phyloP scores from a whole-genome alignment of 2,329 filamentous ascomycete species.

The Aureobasidium sp. region DNA sequence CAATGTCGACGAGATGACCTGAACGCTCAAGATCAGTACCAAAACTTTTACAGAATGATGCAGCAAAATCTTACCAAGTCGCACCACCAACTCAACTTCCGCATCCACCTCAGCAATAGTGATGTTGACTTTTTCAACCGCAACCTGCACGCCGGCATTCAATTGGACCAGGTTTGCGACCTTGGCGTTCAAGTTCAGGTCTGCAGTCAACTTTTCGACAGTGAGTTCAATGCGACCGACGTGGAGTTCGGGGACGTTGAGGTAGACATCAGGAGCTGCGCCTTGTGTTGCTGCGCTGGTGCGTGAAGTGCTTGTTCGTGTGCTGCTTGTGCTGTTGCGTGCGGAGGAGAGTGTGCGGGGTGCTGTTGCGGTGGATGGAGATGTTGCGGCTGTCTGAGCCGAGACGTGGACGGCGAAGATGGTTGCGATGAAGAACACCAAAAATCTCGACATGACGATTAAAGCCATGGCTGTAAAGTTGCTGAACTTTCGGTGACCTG shows the following conservation, averaged over 20 bases:
- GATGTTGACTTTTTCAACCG: slow-evolving; percentile 49
- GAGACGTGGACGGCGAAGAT: neutral
- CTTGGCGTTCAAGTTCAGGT: slow-evolving; percentile 54
- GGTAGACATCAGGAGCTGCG: slow-evolving; percentile 46
- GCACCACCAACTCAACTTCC: slow-evolving; percentile 52
- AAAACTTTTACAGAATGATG: neutral
- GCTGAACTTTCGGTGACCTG: neutral
- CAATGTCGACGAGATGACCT: slow-evolving; percentile 54
- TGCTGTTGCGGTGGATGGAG: slow-evolving; percentile 11
- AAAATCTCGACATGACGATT: neutral
- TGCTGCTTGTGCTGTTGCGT: slow-evolving; percentile 6
- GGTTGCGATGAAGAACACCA: neutral
- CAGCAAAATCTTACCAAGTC: slow-evolving; percentile 31
- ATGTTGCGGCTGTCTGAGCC: slow-evolving; percentile 16
- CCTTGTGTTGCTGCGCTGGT: slow-evolving; percentile 18
- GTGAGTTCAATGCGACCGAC: slow-evolving; percentile 54
- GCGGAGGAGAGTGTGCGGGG: slow-evolving; percentile 5
- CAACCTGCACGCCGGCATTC: slow-evolving; percentile 44
- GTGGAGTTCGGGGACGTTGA: slow-evolving; percentile 51
- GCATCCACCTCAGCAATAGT: slow-evolving; percentile 55
- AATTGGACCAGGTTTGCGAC: slow-evolving; percentile 51
- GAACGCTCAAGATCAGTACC: neutral
- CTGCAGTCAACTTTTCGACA: slow-evolving; percentile 52
- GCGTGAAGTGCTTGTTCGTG: neutral
- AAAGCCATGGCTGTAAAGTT: neutral